Evolutionary conservation across 1,139 yeast genomes (phyloP), one percentile per base, ranked within the genome.

Genomic region (Lodderomyces orthopsilosis): DNA sequence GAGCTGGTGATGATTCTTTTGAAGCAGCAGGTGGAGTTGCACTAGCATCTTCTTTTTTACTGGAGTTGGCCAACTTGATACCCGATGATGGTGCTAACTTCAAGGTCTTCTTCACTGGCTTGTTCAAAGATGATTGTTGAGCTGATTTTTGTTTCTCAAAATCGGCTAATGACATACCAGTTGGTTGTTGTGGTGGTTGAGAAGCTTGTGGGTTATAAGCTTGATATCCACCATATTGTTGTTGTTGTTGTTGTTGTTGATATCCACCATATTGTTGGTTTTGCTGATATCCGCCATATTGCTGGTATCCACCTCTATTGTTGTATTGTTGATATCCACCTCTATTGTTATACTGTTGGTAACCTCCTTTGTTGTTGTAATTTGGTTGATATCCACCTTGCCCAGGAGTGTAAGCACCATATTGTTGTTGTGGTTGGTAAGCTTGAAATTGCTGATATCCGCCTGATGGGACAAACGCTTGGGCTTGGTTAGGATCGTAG

Each of bases 131-230:
- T 47, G 67, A 56, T 54, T 55, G 68, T 46, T 66, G 53, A 37
- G 67, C 70, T 48, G 73, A 68, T 59, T 83, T 79, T 63, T 83
- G 84, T 61, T 84, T 85, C 65, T 88, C 87, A 68, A 83, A 89
- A 59, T 90, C 96, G 46, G 90, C 95, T 56, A 90, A 75, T 33
- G 95, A 81, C 90, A 88, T 83, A 42, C 93, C 94, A 51, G 66
- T 74, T 28, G 59, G 57, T 46, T 54, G 62, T 38, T 50, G 58
- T 28, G 52, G 54, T 43, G 53, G 53, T 51, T 44, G 48, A 17
- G 42, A n/a, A 2, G 30, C 38, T 39, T 39, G 45, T 51, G 44
- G 38, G 49, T 47, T 35, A 41, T 43, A 35, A 45, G 41, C 17
- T 19, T 41, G 41, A 17, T 43, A 40, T 13, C 41, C 41, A 17